Evolutionary conservation across 2,329 filamentous ascomycete genomes (phyloP).

Genomic region (Juglanconis oblonga): DNA sequence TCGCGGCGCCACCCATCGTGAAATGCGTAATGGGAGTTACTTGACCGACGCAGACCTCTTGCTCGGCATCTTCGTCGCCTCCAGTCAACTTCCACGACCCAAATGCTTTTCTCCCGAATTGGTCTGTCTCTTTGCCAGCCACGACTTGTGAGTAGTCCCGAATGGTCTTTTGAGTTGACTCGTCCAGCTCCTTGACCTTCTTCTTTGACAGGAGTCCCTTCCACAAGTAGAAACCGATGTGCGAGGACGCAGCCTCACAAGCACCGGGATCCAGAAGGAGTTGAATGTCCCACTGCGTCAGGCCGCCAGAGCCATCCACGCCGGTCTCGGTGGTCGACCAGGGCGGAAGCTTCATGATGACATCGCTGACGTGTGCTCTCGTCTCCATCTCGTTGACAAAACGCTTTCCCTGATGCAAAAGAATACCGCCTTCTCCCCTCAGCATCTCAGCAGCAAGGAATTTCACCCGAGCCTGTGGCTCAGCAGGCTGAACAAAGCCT

Average conservation of each 20-base stretch:
- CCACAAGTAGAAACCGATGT: constrained; percentile 61
- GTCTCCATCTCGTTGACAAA: constrained; percentile 65
- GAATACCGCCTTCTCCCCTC: constrained; percentile 59
- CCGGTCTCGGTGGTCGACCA: not conserved
- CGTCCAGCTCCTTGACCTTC: constrained; percentile 48
- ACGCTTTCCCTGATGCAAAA: constrained; percentile 47
- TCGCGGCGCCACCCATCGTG: constrained; percentile 63
- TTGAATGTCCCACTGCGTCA: constrained; percentile 56
- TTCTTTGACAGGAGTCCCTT: constrained; percentile 59
- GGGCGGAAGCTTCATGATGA: constrained; percentile 41
- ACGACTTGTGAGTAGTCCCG: constrained; percentile 47
- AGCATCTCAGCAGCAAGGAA: constrained; percentile 63
- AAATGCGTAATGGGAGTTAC: constrained; percentile 65
- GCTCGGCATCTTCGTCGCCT: constrained; percentile 42
- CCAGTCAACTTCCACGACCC: constrained; percentile 52
- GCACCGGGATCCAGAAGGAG: constrained; percentile 59
- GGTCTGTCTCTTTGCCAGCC: constrained; percentile 35
- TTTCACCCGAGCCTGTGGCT: constrained; percentile 46
- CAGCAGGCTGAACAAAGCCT: constrained; percentile 57
- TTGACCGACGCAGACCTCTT: constrained; percentile 54
- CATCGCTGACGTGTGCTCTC: constrained; percentile 52
- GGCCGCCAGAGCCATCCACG: constrained; percentile 20
- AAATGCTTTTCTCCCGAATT: constrained; percentile 47
- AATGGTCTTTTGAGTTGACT: constrained; percentile 38
- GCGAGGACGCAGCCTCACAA: constrained; percentile 47